Base-by-base conservation (phyloP, 2,329 filamentous ascomycete species). In the Cercospora zeina region DNA sequence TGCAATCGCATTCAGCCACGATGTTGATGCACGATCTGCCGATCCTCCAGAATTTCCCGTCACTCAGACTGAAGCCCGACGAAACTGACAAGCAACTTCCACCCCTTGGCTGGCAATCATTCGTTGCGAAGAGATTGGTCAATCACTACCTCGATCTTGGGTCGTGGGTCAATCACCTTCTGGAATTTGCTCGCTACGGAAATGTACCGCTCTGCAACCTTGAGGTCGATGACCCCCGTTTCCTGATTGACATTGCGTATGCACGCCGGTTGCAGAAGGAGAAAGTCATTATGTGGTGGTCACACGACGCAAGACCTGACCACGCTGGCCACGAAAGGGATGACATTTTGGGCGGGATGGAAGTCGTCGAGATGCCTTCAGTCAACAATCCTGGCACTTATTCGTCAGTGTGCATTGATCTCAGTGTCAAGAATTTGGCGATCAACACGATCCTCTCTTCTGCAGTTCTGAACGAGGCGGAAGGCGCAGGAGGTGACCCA, bases 361-460 rank as follows among this genome's bases (percentile, higher is more conserved):
- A 99, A 67, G 90, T 96, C 13, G 68, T 74, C 10, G 87, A 90
- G 62, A 96, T 97, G 91, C 93, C 95, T 0, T 89, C 89, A 13
- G 86, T 96, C 74, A 99, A 99, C 74, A 93, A 91, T 55, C 90
- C 93, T 0, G 93, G 93, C 42, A 96, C 93, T 0, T 99, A 96
- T 75, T 89, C 93, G 1, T 96, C 93, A 0, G 95, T 99, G 2
- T 99, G 95, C 73, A 95, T 99, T 65, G 95, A 99, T 69, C 78
- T 99, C 13, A 91, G 96, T 65, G 86, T 99, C 54, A 90, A 93
- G 50, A 99, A 99, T 72, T 83, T 99, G 13, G 89, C 92, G 4
- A 97, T 99, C 78, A 99, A 99, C 78, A 99, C 96, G 0, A 96
- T 99, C 53, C 81, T 99, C 16, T 97, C 95, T 0, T 96, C 93